Evolutionary conservation across 306 rosid species (phyloP), one percentile per base, ranked within the genome.

Genomic region (Quillaja saponaria): DNA sequence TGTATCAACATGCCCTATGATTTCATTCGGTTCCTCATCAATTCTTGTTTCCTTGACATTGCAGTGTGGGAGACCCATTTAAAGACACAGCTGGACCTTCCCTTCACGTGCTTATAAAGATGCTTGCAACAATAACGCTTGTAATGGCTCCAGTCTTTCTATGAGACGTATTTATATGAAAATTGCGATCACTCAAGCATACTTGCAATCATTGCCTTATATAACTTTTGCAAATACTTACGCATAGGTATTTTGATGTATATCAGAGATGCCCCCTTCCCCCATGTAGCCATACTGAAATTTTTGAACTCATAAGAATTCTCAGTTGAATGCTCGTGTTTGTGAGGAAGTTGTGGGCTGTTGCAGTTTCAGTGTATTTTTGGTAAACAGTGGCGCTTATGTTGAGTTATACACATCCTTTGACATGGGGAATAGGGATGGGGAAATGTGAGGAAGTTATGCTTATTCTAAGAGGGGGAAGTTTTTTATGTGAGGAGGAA

Each of bases 61-160:
- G 85, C 87, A 92, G 99, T 14, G 96, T 92, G 75, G 96, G 99
- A 56, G 99, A 92, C 55, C 99, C 97, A 13, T 92, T 92, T 80
- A 92, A 92, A 80, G 99, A 92, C 85, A 92, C 99, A 18, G 97
- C 97, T 6, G 99, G 99, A 71, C 99, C 99, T 69, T 92, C 96
- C 18, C 69, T 92, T 63, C 99, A 92, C 63, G 99, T 92, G 14
- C 97, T 92, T 39, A 92, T 92, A 42, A 92, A 92, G 82, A 84
- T 92, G 99, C 99, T 92, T 19, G 84, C 99, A 17, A 92, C 99
- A 7, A 89, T 92, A 37, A 92, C 99, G 0, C 84, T 92, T 16
- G 99, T 92, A 33, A 92, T 92, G 99, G 99, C 99, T 76, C 99
- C 99, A 0, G 64, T 92, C 54, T 92, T 92, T 74, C 96, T 92